These are phyloP conservation scores for Withania somnifera DNA, from an alignment of 305 asterid species.

Conservation along the genomic window DNA sequence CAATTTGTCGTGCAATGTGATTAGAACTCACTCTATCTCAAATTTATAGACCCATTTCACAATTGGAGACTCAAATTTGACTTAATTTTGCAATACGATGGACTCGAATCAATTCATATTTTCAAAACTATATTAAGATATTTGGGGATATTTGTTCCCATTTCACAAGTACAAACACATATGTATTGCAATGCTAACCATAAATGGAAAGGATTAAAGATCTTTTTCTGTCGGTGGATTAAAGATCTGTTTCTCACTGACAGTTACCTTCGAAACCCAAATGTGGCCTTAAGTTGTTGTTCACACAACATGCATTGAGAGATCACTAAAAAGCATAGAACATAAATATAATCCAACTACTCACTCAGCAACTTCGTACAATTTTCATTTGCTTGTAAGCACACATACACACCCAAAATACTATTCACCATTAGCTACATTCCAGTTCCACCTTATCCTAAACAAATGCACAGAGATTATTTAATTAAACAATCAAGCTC, in stretches of 20 bases:
- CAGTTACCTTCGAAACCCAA: background rate
- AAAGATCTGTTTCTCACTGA: background rate
- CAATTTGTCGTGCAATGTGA: background rate
- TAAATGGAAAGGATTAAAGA: background rate
- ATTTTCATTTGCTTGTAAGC: background rate
- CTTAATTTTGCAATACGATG: background rate
- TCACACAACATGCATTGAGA: background rate
- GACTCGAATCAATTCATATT: background rate
- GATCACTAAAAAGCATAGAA: background rate
- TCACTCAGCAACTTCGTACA: background rate
- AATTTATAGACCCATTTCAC: background rate
- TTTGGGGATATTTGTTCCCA: background rate
- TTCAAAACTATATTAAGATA: background rate
- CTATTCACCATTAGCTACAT: background rate
- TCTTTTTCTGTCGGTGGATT: background rate
- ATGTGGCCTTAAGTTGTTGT: background rate
- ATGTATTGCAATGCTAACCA: background rate
- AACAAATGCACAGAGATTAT: background rate
- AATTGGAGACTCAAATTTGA: background rate
- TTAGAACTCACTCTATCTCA: background rate
- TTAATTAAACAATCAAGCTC: background rate
- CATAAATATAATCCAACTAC: background rate
- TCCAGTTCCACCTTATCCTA: background rate
- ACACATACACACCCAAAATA: background rate
- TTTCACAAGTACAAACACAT: background rate